Evolutionary conservation across 208 protist species (phyloP), one percentile per base, ranked within the genome.

Genomic region (Leptomonas seymouri): DNA sequence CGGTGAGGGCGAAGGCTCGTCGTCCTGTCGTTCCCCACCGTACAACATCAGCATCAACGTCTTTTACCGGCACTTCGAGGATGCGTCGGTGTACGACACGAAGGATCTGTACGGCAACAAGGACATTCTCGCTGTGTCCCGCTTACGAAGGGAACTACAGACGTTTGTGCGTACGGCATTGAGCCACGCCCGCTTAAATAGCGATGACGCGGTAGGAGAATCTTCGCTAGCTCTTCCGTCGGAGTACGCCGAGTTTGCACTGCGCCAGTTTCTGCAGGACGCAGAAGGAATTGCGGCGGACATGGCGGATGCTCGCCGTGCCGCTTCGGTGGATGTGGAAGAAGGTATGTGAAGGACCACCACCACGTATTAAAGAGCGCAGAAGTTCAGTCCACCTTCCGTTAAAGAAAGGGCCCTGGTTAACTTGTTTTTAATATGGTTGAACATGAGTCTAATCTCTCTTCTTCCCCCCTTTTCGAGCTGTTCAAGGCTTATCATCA

Each of bases 61-160:
- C 21, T 97, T 97, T 59, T 97, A 87, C 76, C 72, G 83, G n/a
- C 86, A 86, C 39, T 94, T 95, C 64, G 56, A n/a, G 28, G 57
- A 77, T 9, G 63, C 66, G 2, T 46, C 67, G 1, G 80, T 63
- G 2, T 97, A 95, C 80, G 90, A 94, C 59, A 74, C 68, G 44
- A 94, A 94, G 67, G 93, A 97, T 64, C 57, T 96, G 15, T 97
- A 97, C 63, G 93, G 93, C 27, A 97, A 97, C 75, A 95, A 96
- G 66, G 89, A 97, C 65, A 62, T 93, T 3, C 82, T 85, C 15
- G 84, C 86, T 2, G 80, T 78, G 21, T 69, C 69, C 12, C 72
- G 81, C 44, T 67, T 93, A 28, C 74, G 86, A 12, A 54, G 82
- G 30, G 50, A 65, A 14, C 78, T 97, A 15, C 64, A 86, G 2